A percentile compares a stretch with the other conserved stretches of the same genome.
phyloP scores from a whole-genome alignment of 2,329 filamentous ascomycete species.

The Penicillium aurantiogriseum region DNA sequence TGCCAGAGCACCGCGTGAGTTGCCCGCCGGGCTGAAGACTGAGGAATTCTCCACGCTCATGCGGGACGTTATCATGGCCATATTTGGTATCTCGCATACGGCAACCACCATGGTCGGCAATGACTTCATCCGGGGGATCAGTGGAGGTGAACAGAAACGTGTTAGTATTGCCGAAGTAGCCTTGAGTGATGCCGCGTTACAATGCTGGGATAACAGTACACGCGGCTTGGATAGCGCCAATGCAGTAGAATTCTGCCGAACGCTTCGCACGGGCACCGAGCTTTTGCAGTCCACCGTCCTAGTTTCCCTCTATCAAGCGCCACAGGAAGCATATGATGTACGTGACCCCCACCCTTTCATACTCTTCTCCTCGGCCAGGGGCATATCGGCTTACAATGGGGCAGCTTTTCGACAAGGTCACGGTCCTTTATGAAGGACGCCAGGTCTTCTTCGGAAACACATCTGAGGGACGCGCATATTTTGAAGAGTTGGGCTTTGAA shows the following conservation, averaged over 20 bases:
- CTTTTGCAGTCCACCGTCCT: slow-evolving; percentile 44
- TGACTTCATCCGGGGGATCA: slow-evolving; percentile 57
- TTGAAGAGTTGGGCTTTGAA: slow-evolving; percentile 64
- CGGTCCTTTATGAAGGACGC: slow-evolving; percentile 67
- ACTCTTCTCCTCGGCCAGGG: neutral
- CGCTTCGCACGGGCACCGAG: slow-evolving; percentile 46
- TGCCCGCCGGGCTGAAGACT: neutral
- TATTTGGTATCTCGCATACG: slow-evolving; percentile 43
- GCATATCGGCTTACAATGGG: neutral
- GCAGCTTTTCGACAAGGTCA: slow-evolving; percentile 63
- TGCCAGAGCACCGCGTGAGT: slow-evolving; percentile 7
- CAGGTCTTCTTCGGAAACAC: slow-evolving; percentile 71
- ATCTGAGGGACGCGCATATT: slow-evolving; percentile 58
- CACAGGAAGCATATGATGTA: slow-evolving; percentile 37
- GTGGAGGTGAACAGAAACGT: slow-evolving; percentile 57
- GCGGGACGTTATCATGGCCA: slow-evolving; percentile 27
- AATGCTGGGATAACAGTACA: slow-evolving; percentile 43
- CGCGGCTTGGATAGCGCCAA: slow-evolving; percentile 51
- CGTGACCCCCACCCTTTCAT: neutral
- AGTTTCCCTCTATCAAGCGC: slow-evolving; percentile 52
- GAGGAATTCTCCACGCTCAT: slow-evolving; percentile 1
- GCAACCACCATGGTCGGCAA: slow-evolving; percentile 42
- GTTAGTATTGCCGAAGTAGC: slow-evolving; percentile 54
- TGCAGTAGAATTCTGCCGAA: slow-evolving; percentile 52
- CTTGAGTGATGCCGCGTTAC: slow-evolving; percentile 42